phyloP scores from a whole-genome alignment of 1,284 basidiomycete species.

The Lentinus polychrous region DNA sequence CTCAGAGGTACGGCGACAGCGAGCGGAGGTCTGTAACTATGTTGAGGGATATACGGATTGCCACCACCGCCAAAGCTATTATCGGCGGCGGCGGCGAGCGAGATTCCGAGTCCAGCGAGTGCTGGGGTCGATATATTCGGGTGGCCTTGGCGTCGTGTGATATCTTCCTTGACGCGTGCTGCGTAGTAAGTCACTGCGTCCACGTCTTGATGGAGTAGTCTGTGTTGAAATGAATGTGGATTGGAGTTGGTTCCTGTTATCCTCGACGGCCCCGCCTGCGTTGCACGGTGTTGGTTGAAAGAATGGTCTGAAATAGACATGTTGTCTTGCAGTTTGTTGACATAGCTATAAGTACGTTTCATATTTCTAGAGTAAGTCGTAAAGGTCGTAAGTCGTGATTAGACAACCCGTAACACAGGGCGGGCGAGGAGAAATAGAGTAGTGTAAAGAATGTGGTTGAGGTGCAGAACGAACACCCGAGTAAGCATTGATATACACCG shows the following conservation, averaged over 20 bases:
- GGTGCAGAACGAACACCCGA: slow-evolving; percentile 1
- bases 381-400: slow-evolving; percentile 11
- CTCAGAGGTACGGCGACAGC: slow-evolving; percentile 3
- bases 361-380: slow-evolving; percentile 16
- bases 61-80: background rate
- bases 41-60: background rate
- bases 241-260: slow-evolving; percentile 1
- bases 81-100: background rate
- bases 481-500: background rate
- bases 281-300: slow-evolving; percentile 12
- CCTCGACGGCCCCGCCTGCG: slow-evolving; percentile 15
- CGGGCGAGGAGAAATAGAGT: slow-evolving; percentile 14
- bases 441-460: slow-evolving; percentile 11
- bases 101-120: slow-evolving; percentile 14
- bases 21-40: background rate
- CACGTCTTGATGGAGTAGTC: background rate
- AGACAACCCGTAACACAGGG: slow-evolving; percentile 13
- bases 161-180: too few relatives aligned
- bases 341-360: slow-evolving; percentile 22
- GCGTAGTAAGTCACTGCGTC: too few relatives aligned
- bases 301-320: slow-evolving; percentile 14
- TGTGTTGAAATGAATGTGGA: slow-evolving; percentile 8
- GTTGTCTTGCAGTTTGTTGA: slow-evolving; percentile 11
- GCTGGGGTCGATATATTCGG: background rate
- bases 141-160: too few relatives aligned